A percentile compares a stretch with the other conserved stretches of the same genome.
Conservation (phyloP, 768 basidiomycete genomes). For the Naganishia onofrii region DNA sequence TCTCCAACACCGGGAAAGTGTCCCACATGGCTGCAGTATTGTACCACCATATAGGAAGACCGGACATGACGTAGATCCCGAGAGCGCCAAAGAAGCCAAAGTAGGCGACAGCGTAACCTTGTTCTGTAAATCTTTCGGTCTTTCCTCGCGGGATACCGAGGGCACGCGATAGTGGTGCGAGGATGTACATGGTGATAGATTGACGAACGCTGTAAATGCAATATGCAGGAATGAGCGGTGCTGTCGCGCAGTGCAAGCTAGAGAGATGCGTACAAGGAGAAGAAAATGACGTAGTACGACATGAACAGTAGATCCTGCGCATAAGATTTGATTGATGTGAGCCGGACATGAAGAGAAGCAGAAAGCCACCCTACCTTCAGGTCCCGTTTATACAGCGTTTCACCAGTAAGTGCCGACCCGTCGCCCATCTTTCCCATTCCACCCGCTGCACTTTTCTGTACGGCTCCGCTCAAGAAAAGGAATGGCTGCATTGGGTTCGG, state of each 20-base stretch:
- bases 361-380: background rate
- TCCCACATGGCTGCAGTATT: conserved; percentile 80
- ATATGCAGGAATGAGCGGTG: background rate
- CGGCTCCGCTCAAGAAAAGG: conserved; percentile 59
- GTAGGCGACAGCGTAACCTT: conserved; percentile 75
- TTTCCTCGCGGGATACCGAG: conserved; percentile 72
- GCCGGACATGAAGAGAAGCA: conserved; percentile 58
- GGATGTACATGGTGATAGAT: conserved; percentile 63
- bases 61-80: conserved; percentile 77
- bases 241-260: background rate
- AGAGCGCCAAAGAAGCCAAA: conserved; percentile 67
- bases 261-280: conserved; percentile 62
- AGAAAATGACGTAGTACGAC: conserved; percentile 78
- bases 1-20: conserved; percentile 84
- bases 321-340: conserved; percentile 37
- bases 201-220: conserved; percentile 61
- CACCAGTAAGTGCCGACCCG: conserved; percentile 1
- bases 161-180: conserved; percentile 65
- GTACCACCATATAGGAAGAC: conserved; percentile 73
- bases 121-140: conserved; percentile 83
- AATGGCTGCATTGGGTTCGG: conserved; percentile 72
- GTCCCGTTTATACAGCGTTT: conserved; percentile 22
- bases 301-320: conserved; percentile 71
- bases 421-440: conserved; percentile 26
- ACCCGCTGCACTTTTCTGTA: conserved; percentile 33